Conservation (phyloP, 2,329 filamentous ascomycete genomes). For the Drechslera avenae region DNA sequence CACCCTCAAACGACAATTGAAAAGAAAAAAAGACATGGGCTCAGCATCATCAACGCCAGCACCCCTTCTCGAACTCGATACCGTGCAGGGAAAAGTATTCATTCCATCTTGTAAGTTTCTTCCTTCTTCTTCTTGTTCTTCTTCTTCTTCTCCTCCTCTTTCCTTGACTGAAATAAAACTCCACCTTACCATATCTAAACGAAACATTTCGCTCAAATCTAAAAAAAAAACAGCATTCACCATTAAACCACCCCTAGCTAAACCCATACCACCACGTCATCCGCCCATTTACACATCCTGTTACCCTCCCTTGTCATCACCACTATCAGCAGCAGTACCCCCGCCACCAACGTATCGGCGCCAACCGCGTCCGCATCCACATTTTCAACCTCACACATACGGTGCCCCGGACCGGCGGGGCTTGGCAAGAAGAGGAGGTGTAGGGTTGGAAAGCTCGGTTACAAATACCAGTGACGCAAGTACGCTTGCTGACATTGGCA, state of each 20-base stretch:
- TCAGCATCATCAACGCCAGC: background rate
- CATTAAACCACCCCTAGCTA: slow-evolving; percentile 5
- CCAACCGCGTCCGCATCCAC: background rate
- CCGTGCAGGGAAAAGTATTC: no score
- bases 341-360: background rate
- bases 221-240: slow-evolving; percentile 14
- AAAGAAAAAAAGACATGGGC: no score
- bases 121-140: background rate
- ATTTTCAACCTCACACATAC: background rate
- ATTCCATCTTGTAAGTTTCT: background rate
- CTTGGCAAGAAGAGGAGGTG: no score
- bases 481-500: no score
- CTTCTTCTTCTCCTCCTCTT: background rate
- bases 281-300: slow-evolving; percentile 5
- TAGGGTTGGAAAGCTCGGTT: no score
- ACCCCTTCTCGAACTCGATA: background rate
- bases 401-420: background rate
- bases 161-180: no score
- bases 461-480: no score
- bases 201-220: no score
- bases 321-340: no score
- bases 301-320: no score
- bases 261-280: background rate
- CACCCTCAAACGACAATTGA: no score
- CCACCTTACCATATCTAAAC: no score